Evolutionary conservation across 225 moss, liverwort and hornwort species (phyloP).

Genomic region (Ulota crispa): DNA sequence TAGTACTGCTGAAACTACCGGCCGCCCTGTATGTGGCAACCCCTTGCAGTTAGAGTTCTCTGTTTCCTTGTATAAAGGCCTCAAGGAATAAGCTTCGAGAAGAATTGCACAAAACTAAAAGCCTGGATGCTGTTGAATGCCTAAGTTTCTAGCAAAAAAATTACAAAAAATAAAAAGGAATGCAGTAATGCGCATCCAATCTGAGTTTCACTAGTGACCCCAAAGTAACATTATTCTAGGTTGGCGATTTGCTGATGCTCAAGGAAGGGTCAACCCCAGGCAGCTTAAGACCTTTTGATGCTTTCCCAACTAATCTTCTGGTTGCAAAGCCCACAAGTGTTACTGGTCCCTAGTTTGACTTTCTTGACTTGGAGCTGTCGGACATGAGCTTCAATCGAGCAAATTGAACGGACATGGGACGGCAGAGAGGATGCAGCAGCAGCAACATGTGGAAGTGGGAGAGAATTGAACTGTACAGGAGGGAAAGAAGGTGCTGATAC

Average conservation of each 20-base stretch:
- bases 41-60: not conserved
- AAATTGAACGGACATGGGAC: not conserved
- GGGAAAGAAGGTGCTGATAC: not conserved
- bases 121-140: constrained; percentile 4
- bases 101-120: constrained; percentile 6
- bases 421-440: constrained; percentile 8
- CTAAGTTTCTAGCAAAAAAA: not conserved
- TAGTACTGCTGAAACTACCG: not conserved
- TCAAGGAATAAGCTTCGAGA: not conserved
- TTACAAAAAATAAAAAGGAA: constrained; percentile 21
- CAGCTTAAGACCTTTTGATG: constrained; percentile 25
- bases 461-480: constrained; percentile 21
- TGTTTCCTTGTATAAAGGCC: not conserved
- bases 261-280: not conserved
- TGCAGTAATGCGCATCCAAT: constrained; percentile 25
- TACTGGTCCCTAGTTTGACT: constrained; percentile 12
- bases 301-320: constrained; percentile 44
- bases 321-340: constrained; percentile 42
- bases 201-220: constrained; percentile 15
- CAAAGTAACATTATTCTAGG: constrained; percentile 20
- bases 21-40: not conserved
- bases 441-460: constrained; percentile 8
- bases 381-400: constrained; percentile 17
- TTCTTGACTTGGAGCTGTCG: constrained; percentile 37
- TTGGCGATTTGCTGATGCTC: not conserved